phyloP scores from a whole-genome alignment of 805 yeast species.

The Wickerhamomyces strasburgensis region DNA sequence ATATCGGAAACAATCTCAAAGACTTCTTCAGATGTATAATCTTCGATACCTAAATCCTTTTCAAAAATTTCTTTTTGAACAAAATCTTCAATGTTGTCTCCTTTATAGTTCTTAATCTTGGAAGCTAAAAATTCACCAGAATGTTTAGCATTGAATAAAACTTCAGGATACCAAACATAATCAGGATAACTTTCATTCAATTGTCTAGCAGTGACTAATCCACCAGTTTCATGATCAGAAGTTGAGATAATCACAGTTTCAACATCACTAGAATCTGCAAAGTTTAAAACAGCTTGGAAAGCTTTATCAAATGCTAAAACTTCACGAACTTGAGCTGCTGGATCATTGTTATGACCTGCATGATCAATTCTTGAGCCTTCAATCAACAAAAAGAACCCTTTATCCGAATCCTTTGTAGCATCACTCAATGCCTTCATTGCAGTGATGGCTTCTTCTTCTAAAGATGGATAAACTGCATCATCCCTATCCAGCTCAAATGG shows the following conservation, averaged over 20 bases:
- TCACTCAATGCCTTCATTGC: constrained; percentile 65
- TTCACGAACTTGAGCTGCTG: constrained; percentile 91
- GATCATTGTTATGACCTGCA: constrained; percentile 92
- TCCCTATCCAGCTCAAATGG: constrained; percentile 83
- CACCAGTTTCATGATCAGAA: constrained; percentile 96
- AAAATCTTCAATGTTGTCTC: constrained; percentile 37
- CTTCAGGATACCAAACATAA: constrained; percentile 83
- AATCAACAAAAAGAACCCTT: constrained; percentile 81
- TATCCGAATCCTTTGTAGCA: constrained; percentile 66
- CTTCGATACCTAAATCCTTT: constrained; percentile 61
- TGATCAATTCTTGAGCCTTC: constrained; percentile 95
- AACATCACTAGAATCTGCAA: constrained; percentile 59
- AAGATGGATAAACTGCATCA: constrained; percentile 57
- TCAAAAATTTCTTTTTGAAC: constrained; percentile 51
- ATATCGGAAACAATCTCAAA: constrained; percentile 33
- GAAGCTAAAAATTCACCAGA: constrained; percentile 68
- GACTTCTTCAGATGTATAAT: constrained; percentile 53
- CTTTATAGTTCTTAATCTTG: constrained; percentile 36
- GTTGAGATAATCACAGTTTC: constrained; percentile 80
- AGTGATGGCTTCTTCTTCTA: constrained; percentile 71
- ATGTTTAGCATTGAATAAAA: constrained; percentile 59
- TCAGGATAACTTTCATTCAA: constrained; percentile 67
- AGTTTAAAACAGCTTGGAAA: constrained; percentile 66
- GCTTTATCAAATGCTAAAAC: constrained; percentile 84
- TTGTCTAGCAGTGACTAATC: constrained; percentile 84